Base-by-base conservation (phyloP, 108 stramenopile species). In the Schizochytrium sp. region DNA sequence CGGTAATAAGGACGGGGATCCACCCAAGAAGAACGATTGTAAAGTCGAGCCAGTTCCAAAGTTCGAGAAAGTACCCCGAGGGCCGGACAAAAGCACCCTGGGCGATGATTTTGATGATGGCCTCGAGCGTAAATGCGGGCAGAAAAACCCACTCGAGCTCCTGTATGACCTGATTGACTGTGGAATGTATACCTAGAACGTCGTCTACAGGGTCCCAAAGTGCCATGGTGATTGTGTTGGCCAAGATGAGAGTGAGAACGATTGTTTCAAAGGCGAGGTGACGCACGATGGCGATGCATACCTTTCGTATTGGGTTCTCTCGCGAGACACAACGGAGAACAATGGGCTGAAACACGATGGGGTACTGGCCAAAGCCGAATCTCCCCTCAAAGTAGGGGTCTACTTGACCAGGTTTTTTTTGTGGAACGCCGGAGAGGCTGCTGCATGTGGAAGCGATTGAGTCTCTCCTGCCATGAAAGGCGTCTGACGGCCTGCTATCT, bases 1-100 rank as follows among this genome's bases (percentile, higher is more conserved):
- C 76, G 4, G 48, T 16, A 16, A 83, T 53, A 12, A 83, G 6
- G 51, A 83, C 12, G 28, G 76, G 48, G 28, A 43, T 55, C 76
- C 55, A 58, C 43, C 87, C 89, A 5, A 93, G 87, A 5, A 94
- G 57, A 19, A 95, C 95, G 44, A 95, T 93, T 58, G 92, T 57
- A 59, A 94, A 94, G 29, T 94, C 94, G 18, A 94, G 89, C 10
- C 88, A 87, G 87, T 94, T 94, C 94, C 94, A 94, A 12, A 71
- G 25, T 45, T 92, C 92, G 34, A 72, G 72, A 21, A 92, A 41
- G 58, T 93, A 92, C 19, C 76, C 76, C 21, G 91, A 88, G 18
- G 90, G 92, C 5, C 44, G 72, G 14, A 72, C 89, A 4, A 88
- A 72, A 29, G 92, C 87, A 16, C 95, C 95, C 57, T 87, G 88